Conservation (phyloP, 495 filamentous ascomycete species). For the Xylaria curta region DNA sequence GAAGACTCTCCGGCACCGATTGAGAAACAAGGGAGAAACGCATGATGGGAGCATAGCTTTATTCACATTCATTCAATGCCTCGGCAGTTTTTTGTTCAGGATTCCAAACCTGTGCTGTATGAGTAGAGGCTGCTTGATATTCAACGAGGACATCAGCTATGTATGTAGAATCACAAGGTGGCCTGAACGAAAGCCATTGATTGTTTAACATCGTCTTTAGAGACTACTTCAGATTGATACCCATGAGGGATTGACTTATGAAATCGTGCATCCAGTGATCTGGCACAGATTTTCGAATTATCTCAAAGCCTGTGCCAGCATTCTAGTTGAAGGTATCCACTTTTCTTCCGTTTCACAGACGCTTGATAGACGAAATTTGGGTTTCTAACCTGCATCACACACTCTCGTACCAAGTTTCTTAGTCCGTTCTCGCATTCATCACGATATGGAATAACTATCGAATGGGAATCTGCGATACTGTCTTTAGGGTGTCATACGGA, state of each 20-base stretch:
- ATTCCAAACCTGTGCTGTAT: conserved; percentile 20
- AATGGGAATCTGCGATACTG: neutral
- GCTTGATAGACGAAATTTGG: neutral
- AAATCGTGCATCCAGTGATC: neutral
- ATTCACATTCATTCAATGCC: conserved; percentile 18
- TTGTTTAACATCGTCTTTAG: neutral
- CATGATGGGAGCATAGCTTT: conserved; percentile 17
- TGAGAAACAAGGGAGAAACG: conserved; percentile 9
- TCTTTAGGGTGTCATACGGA: neutral
- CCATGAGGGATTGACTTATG: neutral
- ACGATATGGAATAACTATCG: neutral
- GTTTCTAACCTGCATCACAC: neutral
- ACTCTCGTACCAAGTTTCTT: neutral
- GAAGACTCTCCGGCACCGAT: neutral
- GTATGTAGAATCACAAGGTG: conserved; percentile 15
- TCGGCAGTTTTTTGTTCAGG: conserved; percentile 8
- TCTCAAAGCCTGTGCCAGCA: neutral
- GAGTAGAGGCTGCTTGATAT: conserved; percentile 22
- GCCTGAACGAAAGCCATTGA: neutral
- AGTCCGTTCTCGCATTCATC: neutral
- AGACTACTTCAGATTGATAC: conserved; percentile 16
- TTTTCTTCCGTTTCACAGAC: neutral
- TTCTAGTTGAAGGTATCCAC: neutral
- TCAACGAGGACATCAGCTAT: conserved; percentile 7
- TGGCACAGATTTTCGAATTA: neutral